Evolutionary conservation across 495 filamentous ascomycete species (phyloP), one percentile per base, ranked within the genome.

Genomic region (Physcia stellaris): DNA sequence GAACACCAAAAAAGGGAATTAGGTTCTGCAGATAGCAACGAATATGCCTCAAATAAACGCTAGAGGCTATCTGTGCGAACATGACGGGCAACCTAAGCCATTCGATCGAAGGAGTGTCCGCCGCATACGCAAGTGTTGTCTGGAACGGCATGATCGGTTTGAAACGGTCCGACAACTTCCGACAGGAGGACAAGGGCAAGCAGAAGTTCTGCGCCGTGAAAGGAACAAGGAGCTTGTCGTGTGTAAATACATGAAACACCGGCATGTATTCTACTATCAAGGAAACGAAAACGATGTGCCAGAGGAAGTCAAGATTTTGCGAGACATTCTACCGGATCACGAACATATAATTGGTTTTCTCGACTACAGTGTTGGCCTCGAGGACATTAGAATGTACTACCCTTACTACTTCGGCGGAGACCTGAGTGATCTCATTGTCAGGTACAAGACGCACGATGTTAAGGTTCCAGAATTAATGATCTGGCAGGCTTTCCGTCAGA

Each of bases 281-380:
- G 16, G 15, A 17, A 34, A 7, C 18, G 17, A 32, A 3, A 32
- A 16, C n/a, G 22, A 28, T 4, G 32, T 18, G 13, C 37, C 37
- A 13, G 24, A n/a, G 7, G 37, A 40, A 20, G 37, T 21, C 24
- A n/a, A 40, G n/a, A 40, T 40, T 12, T 28, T 40, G 2, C 24
- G 28, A 19, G 37, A 40, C 16, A n/a, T 40, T 1, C 23, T 40
- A 6, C 37, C 24, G 11, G 15, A 24, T 6, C 24, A 40, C 19
- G 22, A 23, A 7, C 24, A 19, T 13, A 40, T 40, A 15, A 17
- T 40, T 26, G n/a, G 22, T 4, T 17, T 40, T 11, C 26, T 17
- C 28, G 37, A 30, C 2, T 29, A 29, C 37, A 40, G 13, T 9
- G 22, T 13, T 12, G 15, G 24, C 15, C 24, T 19, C 4, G 12